Conservation (phyloP, 164 flowering plant species). For the Macadamia integrifolia region DNA sequence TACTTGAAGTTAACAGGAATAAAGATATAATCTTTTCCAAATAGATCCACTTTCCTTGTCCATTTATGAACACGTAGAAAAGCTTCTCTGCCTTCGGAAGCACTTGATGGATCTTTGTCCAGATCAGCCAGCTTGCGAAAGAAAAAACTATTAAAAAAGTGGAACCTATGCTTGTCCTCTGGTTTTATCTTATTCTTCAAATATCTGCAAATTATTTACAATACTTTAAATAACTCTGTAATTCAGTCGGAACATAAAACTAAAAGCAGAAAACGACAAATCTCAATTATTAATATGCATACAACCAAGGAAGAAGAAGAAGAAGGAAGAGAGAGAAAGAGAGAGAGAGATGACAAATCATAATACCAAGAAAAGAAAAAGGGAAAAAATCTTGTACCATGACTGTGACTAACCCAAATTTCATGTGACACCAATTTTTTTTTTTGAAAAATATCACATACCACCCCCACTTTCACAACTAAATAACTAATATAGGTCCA, state of each 20-base stretch:
- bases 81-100: conserved; percentile 80
- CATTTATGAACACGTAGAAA: conserved; percentile 92
- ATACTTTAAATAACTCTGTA: neutral
- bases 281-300: too few species aligned
- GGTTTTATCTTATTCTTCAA: conserved; percentile 57
- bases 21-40: conserved; percentile 84
- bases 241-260: neutral
- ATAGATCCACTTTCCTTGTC: conserved; percentile 90
- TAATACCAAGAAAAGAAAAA: too few species aligned
- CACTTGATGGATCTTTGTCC: conserved; percentile 74
- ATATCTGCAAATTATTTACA: conserved; percentile 45
- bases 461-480: too few species aligned
- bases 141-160: conserved; percentile 94
- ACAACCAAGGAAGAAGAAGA: too few species aligned
- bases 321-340: too few species aligned
- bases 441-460: too few species aligned
- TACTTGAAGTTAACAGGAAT: conserved; percentile 95
- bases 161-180: conserved; percentile 51
- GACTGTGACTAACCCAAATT: too few species aligned
- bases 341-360: too few species aligned
- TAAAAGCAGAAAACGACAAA: too few species aligned
- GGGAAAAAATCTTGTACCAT: too few species aligned
- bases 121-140: conserved; percentile 88
- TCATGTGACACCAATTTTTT: too few species aligned
- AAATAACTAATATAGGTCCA: too few species aligned